These are phyloP conservation scores for Lactarius vividus DNA, from an alignment of 768 basidiomycete species.

Conservation along the genomic window DNA sequence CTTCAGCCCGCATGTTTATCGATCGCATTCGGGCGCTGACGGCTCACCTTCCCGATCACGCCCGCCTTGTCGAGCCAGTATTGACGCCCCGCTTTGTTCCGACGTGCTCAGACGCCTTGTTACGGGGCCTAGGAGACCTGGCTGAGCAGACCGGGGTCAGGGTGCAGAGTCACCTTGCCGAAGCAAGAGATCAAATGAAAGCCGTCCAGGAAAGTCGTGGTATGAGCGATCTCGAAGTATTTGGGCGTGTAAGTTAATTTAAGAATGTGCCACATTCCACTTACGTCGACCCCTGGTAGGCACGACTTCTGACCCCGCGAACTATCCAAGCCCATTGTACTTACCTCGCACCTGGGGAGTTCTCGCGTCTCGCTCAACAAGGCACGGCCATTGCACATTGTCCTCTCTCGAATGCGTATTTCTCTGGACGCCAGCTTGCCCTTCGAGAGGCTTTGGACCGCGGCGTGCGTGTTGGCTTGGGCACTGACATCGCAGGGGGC, in stretches of 20 bases:
- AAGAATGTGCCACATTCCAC: background rate
- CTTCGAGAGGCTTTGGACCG: constrained; percentile 66
- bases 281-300: constrained; percentile 32
- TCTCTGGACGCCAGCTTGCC: constrained; percentile 68
- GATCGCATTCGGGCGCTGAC: constrained; percentile 44
- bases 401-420: constrained; percentile 86
- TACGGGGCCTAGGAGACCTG: constrained; percentile 59
- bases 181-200: constrained; percentile 71
- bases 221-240: constrained; percentile 70
- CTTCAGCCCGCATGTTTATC: constrained; percentile 56
- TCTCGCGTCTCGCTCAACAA: constrained; percentile 46
- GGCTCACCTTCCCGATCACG: constrained; percentile 41
- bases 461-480: constrained; percentile 72
- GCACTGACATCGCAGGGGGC: constrained; percentile 84
- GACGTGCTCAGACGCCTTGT: constrained; percentile 73
- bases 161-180: constrained; percentile 82
- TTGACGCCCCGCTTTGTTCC: constrained; percentile 90
- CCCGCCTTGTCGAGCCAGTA: constrained; percentile 70
- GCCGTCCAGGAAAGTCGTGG: constrained; percentile 63
- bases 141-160: constrained; percentile 45
- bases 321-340: constrained; percentile 91
- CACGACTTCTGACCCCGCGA: constrained; percentile 55
- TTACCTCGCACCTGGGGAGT: constrained; percentile 54
- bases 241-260: constrained; percentile 54
- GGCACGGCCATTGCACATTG: constrained; percentile 79